These are phyloP conservation scores for Candida adriatica DNA, from an alignment of 805 yeast genomes.

Conservation along the genomic window DNA sequence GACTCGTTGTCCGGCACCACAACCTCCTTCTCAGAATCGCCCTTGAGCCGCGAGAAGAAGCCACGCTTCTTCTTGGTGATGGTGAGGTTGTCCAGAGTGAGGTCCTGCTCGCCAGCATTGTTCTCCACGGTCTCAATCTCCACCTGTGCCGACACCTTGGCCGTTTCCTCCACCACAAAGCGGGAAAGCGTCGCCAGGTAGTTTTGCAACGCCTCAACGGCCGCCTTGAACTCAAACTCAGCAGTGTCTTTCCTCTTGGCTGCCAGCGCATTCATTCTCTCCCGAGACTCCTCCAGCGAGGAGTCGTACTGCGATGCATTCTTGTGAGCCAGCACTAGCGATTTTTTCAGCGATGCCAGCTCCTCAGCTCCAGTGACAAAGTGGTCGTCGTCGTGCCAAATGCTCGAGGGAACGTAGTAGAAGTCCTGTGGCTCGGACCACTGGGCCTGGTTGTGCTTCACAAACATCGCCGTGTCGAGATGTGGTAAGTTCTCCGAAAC, in stretches of 20 bases:
- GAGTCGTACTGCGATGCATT: conserved; percentile 24
- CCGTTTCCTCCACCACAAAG: conserved; percentile 68
- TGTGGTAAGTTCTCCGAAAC: conserved; percentile 64
- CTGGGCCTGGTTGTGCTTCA: conserved; percentile 66
- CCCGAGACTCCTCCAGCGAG: conserved; percentile 24
- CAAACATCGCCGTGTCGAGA: conserved; percentile 83
- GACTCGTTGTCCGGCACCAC: conserved; percentile 1
- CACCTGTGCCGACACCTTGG: conserved; percentile 71
- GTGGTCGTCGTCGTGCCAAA: conserved; percentile 95
- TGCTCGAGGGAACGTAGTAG: conserved; percentile 76
- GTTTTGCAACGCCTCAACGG: conserved; percentile 38
- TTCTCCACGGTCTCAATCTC: conserved; percentile 86
- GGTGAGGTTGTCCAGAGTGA: conserved; percentile 47
- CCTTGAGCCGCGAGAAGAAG: conserved; percentile 36
- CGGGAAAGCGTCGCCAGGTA: conserved; percentile 48
- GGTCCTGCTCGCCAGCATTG: conserved; percentile 71
- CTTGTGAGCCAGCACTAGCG: conserved; percentile 36
- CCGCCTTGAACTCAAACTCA: conserved; percentile 33
- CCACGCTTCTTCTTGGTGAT: conserved; percentile 52
- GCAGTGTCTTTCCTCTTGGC: conserved; percentile 34
- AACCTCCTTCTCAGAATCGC: conserved; percentile 14
- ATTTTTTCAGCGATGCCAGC: conserved; percentile 38
- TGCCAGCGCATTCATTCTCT: conserved; percentile 25
- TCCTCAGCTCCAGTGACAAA: conserved; percentile 51
- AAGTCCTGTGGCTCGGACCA: conserved; percentile 91